Conservation (phyloP, 1,284 basidiomycete genomes). For the Leccinum pseudoinsigne region DNA sequence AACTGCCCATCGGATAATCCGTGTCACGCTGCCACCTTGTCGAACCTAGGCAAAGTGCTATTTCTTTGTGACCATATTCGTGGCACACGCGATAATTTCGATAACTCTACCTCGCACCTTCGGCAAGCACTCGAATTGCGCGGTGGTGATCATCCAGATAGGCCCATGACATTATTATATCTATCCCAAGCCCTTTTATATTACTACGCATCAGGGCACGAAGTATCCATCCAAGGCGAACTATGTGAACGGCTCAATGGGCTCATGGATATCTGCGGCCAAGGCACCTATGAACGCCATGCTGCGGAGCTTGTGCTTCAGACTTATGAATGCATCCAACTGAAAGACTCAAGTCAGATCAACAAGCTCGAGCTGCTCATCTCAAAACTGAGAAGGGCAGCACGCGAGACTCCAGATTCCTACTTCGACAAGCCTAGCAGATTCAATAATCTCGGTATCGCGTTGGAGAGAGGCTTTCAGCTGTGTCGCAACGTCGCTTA, state of each 20-base stretch:
- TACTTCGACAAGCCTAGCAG: background rate
- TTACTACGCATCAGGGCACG: background rate
- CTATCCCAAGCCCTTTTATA: background rate
- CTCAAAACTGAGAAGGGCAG: background rate
- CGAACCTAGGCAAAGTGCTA: slow-evolving; percentile 14
- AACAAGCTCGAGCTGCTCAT: slow-evolving; percentile 6
- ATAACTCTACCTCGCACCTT: too few relatives aligned
- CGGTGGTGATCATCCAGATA: too few relatives aligned
- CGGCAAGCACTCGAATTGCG: too few relatives aligned
- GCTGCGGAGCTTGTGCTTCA: slow-evolving; percentile 8
- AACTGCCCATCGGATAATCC: slow-evolving; percentile 5
- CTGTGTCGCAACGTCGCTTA: background rate
- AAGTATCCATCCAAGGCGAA: background rate
- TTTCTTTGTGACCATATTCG: slow-evolving; percentile 2
- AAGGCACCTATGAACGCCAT: slow-evolving; percentile 1
- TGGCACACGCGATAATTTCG: background rate
- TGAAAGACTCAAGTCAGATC: background rate
- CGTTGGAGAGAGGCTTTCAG: background rate
- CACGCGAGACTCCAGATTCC: background rate
- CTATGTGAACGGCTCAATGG: background rate
- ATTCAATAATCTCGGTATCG: slow-evolving; percentile 9
- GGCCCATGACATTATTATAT: too few relatives aligned
- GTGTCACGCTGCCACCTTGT: slow-evolving; percentile 1
- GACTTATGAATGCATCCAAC: background rate
- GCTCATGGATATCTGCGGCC: background rate